These are phyloP conservation scores for Teunomyces lycoperdinae DNA, from an alignment of 805 yeast genomes.

Conservation along the genomic window DNA sequence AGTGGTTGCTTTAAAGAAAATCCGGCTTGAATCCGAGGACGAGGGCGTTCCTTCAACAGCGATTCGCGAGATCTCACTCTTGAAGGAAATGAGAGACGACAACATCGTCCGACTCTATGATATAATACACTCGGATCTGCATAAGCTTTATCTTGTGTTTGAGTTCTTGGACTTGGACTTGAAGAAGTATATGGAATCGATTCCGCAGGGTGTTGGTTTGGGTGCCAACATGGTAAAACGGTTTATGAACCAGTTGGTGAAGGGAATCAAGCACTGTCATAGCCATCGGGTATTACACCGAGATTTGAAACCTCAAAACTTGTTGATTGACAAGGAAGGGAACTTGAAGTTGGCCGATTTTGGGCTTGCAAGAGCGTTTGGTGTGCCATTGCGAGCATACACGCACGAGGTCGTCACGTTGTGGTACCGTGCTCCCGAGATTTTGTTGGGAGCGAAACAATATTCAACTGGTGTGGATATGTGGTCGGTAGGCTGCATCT, in stretches of 20 bases:
- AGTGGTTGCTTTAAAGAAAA: conserved; percentile 94
- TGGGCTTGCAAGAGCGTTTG: conserved; percentile 95
- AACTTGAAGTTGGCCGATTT: conserved; percentile 70
- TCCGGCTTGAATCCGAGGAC: conserved; percentile 91
- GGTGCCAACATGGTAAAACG: conserved; percentile 89
- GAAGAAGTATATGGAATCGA: conserved; percentile 94
- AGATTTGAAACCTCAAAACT: conserved; percentile 94
- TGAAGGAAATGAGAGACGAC: conserved; percentile 91
- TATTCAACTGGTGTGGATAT: conserved; percentile 97
- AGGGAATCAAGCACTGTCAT: conserved; percentile 92
- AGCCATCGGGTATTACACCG: conserved; percentile 92
- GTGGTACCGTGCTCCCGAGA: conserved; percentile 98
- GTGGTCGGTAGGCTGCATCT: conserved; percentile 98
- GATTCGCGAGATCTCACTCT: conserved; percentile 88
- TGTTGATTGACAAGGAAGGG: conserved; percentile 93
- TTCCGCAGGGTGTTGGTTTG: conserved; percentile 85
- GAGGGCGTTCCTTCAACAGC: conserved; percentile 99
- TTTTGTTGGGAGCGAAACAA: conserved; percentile 91
- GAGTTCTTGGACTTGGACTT: conserved; percentile 93
- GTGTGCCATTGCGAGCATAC: conserved; percentile 94
- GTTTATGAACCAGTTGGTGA: conserved; percentile 87
- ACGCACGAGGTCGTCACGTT: conserved; percentile 97
- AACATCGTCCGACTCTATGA: conserved; percentile 89
- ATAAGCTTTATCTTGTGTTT: conserved; percentile 87
- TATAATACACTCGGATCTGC: conserved; percentile 91